phyloP scores from a whole-genome alignment of 768 basidiomycete genomes.

The Collybiopsis confluens region DNA sequence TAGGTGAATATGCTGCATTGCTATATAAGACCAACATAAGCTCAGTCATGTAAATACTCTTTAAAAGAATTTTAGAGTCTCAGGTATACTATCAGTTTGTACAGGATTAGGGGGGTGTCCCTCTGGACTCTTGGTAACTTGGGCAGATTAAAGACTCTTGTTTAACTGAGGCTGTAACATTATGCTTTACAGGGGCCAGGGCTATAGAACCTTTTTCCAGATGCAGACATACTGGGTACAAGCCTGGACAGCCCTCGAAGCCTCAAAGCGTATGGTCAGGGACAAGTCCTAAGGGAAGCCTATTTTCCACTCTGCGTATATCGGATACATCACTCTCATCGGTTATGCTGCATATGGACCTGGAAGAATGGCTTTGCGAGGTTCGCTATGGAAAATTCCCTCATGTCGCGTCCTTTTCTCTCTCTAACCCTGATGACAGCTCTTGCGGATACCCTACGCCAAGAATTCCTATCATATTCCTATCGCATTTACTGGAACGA shows the following conservation, averaged over 20 bases:
- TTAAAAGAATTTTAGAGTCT: no score
- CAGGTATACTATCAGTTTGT: no score
- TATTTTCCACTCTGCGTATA: conserved; percentile 68
- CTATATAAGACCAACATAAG: no score
- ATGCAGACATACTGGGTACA: conserved; percentile 11
- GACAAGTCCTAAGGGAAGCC: conserved; percentile 65
- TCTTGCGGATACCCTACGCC: conserved; percentile 78
- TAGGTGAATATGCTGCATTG: no score
- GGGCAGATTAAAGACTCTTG: no score
- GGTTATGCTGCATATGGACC: conserved; percentile 82
- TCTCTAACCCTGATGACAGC: conserved; percentile 35
- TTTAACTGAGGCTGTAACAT: no score
- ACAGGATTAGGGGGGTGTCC: no score
- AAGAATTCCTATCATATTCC: conserved; percentile 79
- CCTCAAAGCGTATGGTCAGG: conserved; percentile 55
- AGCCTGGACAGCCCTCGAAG: conserved; percentile 27
- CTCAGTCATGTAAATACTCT: no score
- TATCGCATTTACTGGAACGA: conserved; percentile 79
- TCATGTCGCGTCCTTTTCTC: background rate
- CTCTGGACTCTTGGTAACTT: no score
- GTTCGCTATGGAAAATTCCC: conserved; percentile 36
- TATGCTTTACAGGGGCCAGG: no score
- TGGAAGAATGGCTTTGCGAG: conserved; percentile 81
- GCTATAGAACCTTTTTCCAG: no score
- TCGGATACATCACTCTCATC: conserved; percentile 71